These are phyloP conservation scores for Selaginella moellendorffii DNA, from an alignment of 75 land plant genomes.

Conservation along the genomic window DNA sequence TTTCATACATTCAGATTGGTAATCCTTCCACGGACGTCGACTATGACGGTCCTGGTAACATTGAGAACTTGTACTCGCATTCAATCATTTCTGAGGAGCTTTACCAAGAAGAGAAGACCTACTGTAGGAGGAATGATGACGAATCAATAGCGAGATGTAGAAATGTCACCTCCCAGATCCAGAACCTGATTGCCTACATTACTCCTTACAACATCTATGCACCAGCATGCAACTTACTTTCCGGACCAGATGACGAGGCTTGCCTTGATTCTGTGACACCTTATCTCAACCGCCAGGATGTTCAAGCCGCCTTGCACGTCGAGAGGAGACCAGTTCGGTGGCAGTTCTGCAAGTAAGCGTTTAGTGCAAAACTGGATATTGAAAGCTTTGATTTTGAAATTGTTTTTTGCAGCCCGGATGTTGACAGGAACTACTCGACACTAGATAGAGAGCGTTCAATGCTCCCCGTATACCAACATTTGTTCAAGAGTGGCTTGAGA, in stretches of 20 bases:
- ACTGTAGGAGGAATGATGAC: slow-evolving; percentile 28
- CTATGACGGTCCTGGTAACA: slow-evolving; percentile 37
- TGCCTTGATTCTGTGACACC: slow-evolving; percentile 20
- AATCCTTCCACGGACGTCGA: slow-evolving; percentile 57
- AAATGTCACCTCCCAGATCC: slow-evolving; percentile 5
- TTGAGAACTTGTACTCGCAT: slow-evolving; percentile 55
- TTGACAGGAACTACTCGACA: slow-evolving; percentile 16
- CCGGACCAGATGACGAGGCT: background rate
- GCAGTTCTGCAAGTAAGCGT: slow-evolving; percentile 29
- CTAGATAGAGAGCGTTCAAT: slow-evolving; percentile 18
- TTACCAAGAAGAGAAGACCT: slow-evolving; percentile 19
- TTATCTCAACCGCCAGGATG: slow-evolving; percentile 21
- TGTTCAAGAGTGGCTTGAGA: slow-evolving; percentile 14
- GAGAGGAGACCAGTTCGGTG: slow-evolving; percentile 8
- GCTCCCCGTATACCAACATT: slow-evolving; percentile 26
- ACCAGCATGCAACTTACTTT: slow-evolving; percentile 34
- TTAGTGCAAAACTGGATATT: no score
- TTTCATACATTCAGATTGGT: slow-evolving; percentile 42
- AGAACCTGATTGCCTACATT: background rate
- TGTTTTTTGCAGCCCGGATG: slow-evolving; percentile 16
- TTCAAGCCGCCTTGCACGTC: slow-evolving; percentile 24
- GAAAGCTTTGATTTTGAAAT: no score
- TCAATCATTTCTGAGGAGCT: slow-evolving; percentile 61
- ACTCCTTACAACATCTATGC: slow-evolving; percentile 47
- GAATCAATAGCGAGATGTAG: slow-evolving; percentile 9